phyloP scores from a whole-genome alignment of 441 rosid species.

The Geranium incanum region DNA sequence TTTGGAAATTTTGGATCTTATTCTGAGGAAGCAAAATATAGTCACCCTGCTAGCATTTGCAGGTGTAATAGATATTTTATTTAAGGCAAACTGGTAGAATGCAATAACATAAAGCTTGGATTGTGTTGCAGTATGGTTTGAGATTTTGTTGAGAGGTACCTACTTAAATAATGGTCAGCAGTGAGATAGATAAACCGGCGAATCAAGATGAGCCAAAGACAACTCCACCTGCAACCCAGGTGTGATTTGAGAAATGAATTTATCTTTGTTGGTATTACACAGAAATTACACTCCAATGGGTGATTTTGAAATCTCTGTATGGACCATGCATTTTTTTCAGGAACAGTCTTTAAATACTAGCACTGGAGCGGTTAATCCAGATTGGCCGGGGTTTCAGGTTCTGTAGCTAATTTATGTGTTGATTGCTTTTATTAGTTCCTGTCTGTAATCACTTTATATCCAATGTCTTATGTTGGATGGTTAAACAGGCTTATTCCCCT shows the following conservation, averaged over 20 bases:
- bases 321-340: constrained; percentile 34
- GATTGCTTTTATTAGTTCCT: constrained; percentile 13
- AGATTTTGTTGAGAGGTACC: constrained; percentile 24
- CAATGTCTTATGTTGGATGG: constrained; percentile 17
- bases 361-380: constrained; percentile 60
- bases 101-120: constrained; percentile 15
- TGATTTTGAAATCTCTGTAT: constrained; percentile 5
- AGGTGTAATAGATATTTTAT: background rate
- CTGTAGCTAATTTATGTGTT: constrained; percentile 9
- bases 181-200: constrained; percentile 57
- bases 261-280: constrained; percentile 7
- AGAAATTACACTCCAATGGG: background rate
- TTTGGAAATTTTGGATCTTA: background rate
- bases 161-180: constrained; percentile 52
- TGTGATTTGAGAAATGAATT: constrained; percentile 19
- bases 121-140: constrained; percentile 44
- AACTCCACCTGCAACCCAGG: constrained; percentile 53
- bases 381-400: constrained; percentile 97
- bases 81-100: background rate
- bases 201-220: constrained; percentile 66
- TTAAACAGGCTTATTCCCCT: constrained; percentile 73
- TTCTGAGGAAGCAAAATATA: too few relatives aligned
- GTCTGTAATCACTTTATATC: constrained; percentile 17
- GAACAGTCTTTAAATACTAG: constrained; percentile 54
- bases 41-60: background rate